Evolutionary conservation across 371 early-diverging fungal genomes (phyloP).

Genomic region (Dichotomocladium elegans): DNA sequence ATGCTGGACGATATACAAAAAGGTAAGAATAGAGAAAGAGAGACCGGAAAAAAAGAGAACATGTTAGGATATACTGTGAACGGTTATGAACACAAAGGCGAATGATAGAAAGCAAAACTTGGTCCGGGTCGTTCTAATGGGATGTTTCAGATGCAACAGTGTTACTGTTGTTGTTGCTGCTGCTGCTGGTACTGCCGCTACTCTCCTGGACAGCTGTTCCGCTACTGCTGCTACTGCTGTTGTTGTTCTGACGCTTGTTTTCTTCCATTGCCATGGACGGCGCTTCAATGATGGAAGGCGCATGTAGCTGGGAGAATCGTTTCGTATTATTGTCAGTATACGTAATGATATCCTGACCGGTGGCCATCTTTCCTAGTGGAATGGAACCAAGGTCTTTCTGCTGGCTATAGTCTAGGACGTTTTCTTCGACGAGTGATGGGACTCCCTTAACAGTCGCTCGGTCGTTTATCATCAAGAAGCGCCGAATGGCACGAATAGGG

Average conservation of each 20-base stretch:
- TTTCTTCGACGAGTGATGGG: conserved; percentile 34
- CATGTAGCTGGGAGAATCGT: not conserved
- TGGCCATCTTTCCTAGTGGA: conserved; percentile 3
- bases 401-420: conserved; percentile 34
- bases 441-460: conserved; percentile 28
- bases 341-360: conserved; percentile 7
- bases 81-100: no score
- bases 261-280: not conserved
- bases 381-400: conserved; percentile 26
- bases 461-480: conserved; percentile 18
- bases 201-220: not conserved
- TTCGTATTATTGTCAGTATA: not conserved
- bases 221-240: not conserved
- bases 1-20: not conserved
- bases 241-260: not conserved
- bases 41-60: not conserved
- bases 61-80: no score
- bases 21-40: not conserved
- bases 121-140: no score
- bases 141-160: no score
- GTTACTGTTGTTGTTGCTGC: conserved; percentile 5
- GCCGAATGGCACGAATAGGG: conserved; percentile 12
- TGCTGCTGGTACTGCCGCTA: not conserved
- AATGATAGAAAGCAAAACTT: no score
- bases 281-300: not conserved